Evolutionary conservation across 1,284 basidiomycete species (phyloP).

Genomic region (Marasmius tenuissimus): DNA sequence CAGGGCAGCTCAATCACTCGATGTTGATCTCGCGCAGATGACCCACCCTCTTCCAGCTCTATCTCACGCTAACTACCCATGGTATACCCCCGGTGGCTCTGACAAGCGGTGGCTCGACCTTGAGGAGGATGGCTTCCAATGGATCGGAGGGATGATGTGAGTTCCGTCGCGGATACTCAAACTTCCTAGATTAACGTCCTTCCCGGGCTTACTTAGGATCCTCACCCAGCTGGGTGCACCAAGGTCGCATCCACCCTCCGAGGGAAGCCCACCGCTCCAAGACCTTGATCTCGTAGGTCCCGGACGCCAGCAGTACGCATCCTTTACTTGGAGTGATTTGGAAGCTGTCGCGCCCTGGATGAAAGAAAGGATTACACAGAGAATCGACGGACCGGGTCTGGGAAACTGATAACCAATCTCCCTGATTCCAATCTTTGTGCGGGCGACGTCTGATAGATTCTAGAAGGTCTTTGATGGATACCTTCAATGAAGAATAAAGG

Average conservation of each 20-base stretch:
- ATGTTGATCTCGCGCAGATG: conserved; percentile 27
- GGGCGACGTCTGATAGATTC: not conserved
- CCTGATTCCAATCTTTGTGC: not conserved
- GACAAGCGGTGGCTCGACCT: conserved; percentile 65
- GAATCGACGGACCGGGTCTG: conserved; percentile 67
- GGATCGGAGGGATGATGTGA: conserved; percentile 75
- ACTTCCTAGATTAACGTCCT: conserved; percentile 5
- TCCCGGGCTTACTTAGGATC: conserved; percentile 42
- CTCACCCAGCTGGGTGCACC: conserved; percentile 59
- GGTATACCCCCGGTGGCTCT: conserved; percentile 64
- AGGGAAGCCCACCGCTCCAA: conserved; percentile 37
- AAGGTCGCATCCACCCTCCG: conserved; percentile 37
- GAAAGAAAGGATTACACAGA: conserved; percentile 57
- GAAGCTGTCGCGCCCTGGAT: conserved; percentile 77
- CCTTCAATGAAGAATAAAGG: too few relatives aligned
- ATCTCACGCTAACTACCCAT: conserved; percentile 64
- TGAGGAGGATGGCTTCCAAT: conserved; percentile 62
- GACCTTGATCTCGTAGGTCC: conserved; percentile 52
- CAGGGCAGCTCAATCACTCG: conserved; percentile 4
- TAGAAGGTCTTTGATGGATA: not conserved
- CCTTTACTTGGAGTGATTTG: conserved; percentile 69
- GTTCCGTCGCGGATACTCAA: conserved; percentile 20
- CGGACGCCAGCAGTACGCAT: conserved; percentile 60
- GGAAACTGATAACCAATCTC: conserved; percentile 51
- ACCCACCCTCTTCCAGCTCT: conserved; percentile 55